phyloP scores from a whole-genome alignment of 176 grass and related monocot species.

The Cenchrus purpureus region DNA sequence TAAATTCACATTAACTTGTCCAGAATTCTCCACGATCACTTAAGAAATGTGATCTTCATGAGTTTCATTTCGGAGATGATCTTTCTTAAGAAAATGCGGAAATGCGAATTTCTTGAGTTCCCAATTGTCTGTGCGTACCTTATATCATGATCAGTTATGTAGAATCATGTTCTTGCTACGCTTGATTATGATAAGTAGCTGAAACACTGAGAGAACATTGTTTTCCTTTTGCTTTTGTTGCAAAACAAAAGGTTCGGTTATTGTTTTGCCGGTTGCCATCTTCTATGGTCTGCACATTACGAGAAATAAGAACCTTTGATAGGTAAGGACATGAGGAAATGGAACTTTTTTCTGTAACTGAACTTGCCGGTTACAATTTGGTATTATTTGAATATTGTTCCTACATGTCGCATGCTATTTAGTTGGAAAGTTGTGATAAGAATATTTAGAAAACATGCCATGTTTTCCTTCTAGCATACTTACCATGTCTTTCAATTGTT shows the following conservation, averaged over 20 bases:
- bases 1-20: conserved; percentile 20
- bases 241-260: too few relatives aligned
- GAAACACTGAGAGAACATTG: too few relatives aligned
- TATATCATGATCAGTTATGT: too few relatives aligned
- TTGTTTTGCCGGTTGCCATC: too few relatives aligned
- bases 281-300: too few relatives aligned
- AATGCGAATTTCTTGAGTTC: background rate
- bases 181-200: too few relatives aligned
- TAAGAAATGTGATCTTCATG: background rate
- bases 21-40: background rate
- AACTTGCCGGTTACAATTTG: background rate
- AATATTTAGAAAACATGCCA: background rate
- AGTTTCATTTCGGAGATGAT: background rate
- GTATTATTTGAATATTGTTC: background rate
- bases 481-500: background rate
- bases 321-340: background rate
- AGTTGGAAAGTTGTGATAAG: background rate
- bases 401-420: background rate
- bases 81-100: background rate
- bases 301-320: too few relatives aligned
- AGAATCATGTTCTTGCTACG: too few relatives aligned
- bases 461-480: too few relatives aligned
- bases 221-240: too few relatives aligned
- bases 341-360: background rate
- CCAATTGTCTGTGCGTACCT: too few relatives aligned